Evolutionary conservation across 2,329 filamentous ascomycete species (phyloP), one percentile per base, ranked within the genome.

Genomic region (Ceratocystis destructans): DNA sequence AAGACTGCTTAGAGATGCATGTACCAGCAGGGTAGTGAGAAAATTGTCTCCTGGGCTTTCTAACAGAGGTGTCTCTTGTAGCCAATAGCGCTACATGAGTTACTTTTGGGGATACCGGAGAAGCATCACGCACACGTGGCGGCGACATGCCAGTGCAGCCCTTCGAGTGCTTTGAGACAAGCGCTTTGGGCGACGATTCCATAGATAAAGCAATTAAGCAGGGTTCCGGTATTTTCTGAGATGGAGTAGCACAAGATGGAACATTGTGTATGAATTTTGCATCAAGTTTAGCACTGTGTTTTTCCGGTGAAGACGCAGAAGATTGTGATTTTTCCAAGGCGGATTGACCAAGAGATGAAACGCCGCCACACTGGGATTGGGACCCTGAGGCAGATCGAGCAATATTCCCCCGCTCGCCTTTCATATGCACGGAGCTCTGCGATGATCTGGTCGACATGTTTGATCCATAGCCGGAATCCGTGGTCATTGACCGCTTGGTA

Each of bases 381-480:
- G 53, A 64, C 15, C 66, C 62, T 4, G 53, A 33, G 15, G 44
- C 55, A 8, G 53, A 67, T 10, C 66, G 28, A 22, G 22, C 44
- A 7, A 41, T 15, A 5, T 33, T 50, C 3, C 72, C 70, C 66
- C 71, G 73, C 20, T 75, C 73, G 1, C 68, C 62, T 25, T 71
- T 67, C 2, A 71, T 70, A 10, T 71, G 67, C 7, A 73, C 71
- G 25, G 76, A 74, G 64, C 72, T 75, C 31, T 72, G 73, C n/a
- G 81, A 77, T 0, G 83, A 85, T 48, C 80, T 78, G 20, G 84
- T 72, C 12, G 83, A 86, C 3, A 82, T 75, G 70, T 80, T 84
- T 6, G 83, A 86, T 70, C 82, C 82, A 70, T 86, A 86, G 17
- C 83, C 83, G 31, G 82, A 85, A 70, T 86, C 83, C 48, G 81